Base-by-base conservation (phyloP, 495 filamentous ascomycete species). In the Aspergillus ellipticus region DNA sequence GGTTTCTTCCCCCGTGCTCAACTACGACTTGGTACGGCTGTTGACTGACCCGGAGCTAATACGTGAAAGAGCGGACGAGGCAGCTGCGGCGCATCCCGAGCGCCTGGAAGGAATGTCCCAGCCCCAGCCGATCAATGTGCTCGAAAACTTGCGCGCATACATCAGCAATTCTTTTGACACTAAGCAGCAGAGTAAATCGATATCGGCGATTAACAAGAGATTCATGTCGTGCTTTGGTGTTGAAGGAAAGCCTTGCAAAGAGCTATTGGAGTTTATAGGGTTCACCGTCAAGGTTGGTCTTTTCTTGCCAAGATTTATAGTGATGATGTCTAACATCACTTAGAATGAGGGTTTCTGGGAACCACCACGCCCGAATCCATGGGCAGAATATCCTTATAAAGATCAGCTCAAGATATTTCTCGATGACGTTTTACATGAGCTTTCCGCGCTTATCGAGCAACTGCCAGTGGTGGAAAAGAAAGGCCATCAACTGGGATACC, bases 221-320 rank as follows among this genome's bases (percentile, higher is more conserved):
- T 95, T 90, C 61, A 73, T 82, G 49, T 74, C 85, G 13, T 80
- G 84, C 39, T 88, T 92, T 65, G 88, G 89, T 13, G 53, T 74
- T 10, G 68, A 74, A 24, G 74, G 74, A 21, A 70, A 69, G 21
- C 76, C 82, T 16, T 89, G 88, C 64, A 73, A 82, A 53, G 71
- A 79, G 29, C 61, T 92, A 31, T 74, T 92, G 33, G 75, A 76
- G 47, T 84, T 80, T 35, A 67, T 92, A 3, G 86, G 81, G 4
- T 93, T 92, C 60, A 62, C 57, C 21, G 61, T 64, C 21, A 67
- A 72, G 65, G 78, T 79, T 58, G 19, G 65, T 66, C 20, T 19
- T 39, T 33, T 7, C 16, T 4, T 57, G 6, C 6, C 31, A n/a
- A 11, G 19, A 22, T 3, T 6, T 26, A n/a, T n/a, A 39, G 20